Conservation (phyloP, 768 basidiomycete species). For the Podaxis sp. region DNA sequence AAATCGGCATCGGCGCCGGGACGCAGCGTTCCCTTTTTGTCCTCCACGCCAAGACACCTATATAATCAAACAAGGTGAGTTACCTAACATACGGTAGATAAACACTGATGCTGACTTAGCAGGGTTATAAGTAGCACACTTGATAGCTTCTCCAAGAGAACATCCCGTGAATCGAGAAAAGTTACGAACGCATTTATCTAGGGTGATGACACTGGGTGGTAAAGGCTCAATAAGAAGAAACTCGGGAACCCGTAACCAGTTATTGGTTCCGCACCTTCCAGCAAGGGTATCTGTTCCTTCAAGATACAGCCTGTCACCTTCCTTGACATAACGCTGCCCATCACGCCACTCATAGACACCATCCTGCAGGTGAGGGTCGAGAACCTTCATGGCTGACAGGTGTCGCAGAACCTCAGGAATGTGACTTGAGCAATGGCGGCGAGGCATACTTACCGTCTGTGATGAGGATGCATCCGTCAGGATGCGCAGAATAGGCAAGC, state of each 20-base stretch:
- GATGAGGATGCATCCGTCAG: conserved; percentile 84
- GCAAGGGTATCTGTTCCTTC: conserved; percentile 88
- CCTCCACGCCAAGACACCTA: conserved; percentile 77
- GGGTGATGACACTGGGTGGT: conserved; percentile 63
- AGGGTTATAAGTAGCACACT: conserved; percentile 83
- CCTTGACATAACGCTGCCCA: conserved; percentile 76
- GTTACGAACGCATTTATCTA: conserved; percentile 86
- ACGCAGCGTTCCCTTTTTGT: conserved; percentile 77
- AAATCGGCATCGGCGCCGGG: conserved; percentile 88
- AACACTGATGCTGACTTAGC: conserved; percentile 53
- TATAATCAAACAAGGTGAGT: conserved; percentile 3
- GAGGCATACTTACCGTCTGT: conserved; percentile 72
- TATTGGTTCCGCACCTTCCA: conserved; percentile 59
- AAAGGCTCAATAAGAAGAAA: background rate
- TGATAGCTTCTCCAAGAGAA: conserved; percentile 79
- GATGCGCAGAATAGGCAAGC: conserved; percentile 82
- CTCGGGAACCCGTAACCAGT: background rate
- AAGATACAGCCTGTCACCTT: conserved; percentile 77
- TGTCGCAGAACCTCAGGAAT: background rate
- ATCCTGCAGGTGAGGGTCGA: conserved; percentile 83
- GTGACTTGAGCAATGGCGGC: background rate
- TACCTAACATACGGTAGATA: background rate
- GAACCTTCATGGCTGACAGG: conserved; percentile 71
- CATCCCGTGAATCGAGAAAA: conserved; percentile 83
- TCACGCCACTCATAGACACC: conserved; percentile 90